Base-by-base conservation (phyloP, 768 basidiomycete genomes). In the Agrocybe pediades region DNA sequence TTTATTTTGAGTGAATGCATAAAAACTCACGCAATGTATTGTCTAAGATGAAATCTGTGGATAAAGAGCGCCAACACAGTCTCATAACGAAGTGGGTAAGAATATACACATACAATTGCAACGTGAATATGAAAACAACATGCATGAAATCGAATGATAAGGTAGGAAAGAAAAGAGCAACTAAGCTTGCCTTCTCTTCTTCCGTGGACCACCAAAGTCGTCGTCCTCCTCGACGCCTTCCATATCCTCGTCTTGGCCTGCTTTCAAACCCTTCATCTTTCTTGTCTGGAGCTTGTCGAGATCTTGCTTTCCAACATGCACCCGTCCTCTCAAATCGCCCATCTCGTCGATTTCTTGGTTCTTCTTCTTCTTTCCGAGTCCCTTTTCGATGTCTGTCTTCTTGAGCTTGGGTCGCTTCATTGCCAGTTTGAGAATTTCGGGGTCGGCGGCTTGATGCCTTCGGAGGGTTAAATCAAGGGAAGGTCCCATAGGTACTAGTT, bases 271-370 rank as follows among this genome's bases (percentile, higher is more conserved):
- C 75, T 97, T 98, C 92, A 98, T 96, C 80, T 97, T 97, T 66
- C 94, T 81, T 53, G 87, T 87, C 79, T 97, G 94, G 71, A 98
- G 64, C 74, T 82, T 90, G 59, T 70, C 72, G 62, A 99, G 68
- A 72, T 98, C 92, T 75, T 99, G 96, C 69, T 85, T 92, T 54
- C 75, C 90, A 51, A 98, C 71, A 70, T 98, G 95, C 24, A 99
- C 83, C 54, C 85, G 80, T 41, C 95, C 97, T 63, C 96, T 82
- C 71, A 95, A 70, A 68, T 99, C 92, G 52, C 97, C 97, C 96
- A 98, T 97, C 71, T 92, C 93, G 76, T 99, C 96, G 63, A 94
- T 91, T 75, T 94, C 93, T 71, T 93, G 67, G 67, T 99, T 99
- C 84, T 94, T 95, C 71, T 80, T 83, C 80, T 90, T 92, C 80